A percentile compares a stretch with the other conserved stretches of the same genome.
phyloP scores from a whole-genome alignment of 2,329 filamentous ascomycete genomes.

The Penicillium sp. region DNA sequence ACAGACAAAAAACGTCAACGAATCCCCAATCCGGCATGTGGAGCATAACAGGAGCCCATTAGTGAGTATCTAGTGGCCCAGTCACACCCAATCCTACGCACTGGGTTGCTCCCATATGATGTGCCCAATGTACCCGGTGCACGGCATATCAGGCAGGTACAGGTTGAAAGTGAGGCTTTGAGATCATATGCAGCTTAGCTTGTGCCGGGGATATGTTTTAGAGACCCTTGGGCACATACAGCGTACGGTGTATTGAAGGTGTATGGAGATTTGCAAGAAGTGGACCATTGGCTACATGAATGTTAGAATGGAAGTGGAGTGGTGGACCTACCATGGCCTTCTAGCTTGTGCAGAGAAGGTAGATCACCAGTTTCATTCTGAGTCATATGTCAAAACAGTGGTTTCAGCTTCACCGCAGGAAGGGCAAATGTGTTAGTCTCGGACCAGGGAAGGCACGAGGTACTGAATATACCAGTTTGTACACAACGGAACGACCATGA shows the following conservation, averaged over 20 bases:
- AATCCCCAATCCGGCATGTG: conserved; percentile 3
- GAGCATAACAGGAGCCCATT: not conserved
- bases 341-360: conserved; percentile 10
- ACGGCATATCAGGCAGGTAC: conserved; percentile 12
- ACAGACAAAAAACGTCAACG: not conserved
- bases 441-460: not conserved
- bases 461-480: too few relatives aligned
- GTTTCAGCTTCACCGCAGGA: conserved; percentile 10
- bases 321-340: conserved; percentile 10
- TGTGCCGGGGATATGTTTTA: not conserved
- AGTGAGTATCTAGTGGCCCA: not conserved
- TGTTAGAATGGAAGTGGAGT: conserved; percentile 1
- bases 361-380: conserved; percentile 10
- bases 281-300: not conserved
- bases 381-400: conserved; percentile 3
- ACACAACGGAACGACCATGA: not conserved
- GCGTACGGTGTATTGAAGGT: not conserved
- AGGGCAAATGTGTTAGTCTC: not conserved
- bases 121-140: conserved; percentile 11
- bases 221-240: conserved; percentile 7
- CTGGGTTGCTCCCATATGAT: not conserved
- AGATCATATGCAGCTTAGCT: conserved; percentile 4
- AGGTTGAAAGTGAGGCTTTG: conserved; percentile 13
- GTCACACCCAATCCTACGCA: conserved; percentile 3
- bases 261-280: conserved; percentile 1